Conservation (phyloP, 2,329 filamentous ascomycete species). For the Ceratocystis alfenasii region DNA sequence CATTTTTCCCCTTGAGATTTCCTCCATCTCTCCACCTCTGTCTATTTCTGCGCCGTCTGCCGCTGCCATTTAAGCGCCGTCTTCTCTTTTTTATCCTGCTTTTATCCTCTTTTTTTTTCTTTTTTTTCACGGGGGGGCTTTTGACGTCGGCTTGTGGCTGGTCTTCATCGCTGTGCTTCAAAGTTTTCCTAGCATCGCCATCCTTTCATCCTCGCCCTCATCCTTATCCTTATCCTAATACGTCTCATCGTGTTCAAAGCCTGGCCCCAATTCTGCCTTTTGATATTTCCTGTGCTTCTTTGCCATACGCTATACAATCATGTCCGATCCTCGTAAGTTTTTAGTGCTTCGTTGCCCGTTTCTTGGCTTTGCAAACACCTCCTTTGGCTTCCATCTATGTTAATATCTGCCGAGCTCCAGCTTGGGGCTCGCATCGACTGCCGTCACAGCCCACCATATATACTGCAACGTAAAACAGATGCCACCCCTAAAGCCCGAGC, state of each 20-base stretch:
- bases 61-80: not conserved
- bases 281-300: not conserved
- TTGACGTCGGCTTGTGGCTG: not conserved
- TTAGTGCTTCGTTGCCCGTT: not conserved
- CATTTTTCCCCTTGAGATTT: not conserved
- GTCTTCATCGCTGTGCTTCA: conserved; percentile 3
- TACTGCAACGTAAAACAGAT: not conserved
- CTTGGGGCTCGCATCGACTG: not conserved
- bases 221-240: not conserved
- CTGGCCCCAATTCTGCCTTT: not conserved
- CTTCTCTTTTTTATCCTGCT: not conserved
- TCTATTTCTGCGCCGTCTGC: not conserved
- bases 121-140: not conserved
- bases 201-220: conserved; percentile 1
- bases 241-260: conserved; percentile 1
- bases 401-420: not conserved
- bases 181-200: conserved; percentile 1
- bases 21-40: not conserved
- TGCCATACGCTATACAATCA: conserved; percentile 9
- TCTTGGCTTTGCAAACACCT: not conserved
- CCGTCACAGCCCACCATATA: not conserved
- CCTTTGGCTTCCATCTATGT: not conserved
- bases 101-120: not conserved
- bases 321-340: conserved; percentile 20
- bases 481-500: not conserved